Evolutionary conservation across 768 basidiomycete genomes (phyloP).

Genomic region (Calvatia gigantea): DNA sequence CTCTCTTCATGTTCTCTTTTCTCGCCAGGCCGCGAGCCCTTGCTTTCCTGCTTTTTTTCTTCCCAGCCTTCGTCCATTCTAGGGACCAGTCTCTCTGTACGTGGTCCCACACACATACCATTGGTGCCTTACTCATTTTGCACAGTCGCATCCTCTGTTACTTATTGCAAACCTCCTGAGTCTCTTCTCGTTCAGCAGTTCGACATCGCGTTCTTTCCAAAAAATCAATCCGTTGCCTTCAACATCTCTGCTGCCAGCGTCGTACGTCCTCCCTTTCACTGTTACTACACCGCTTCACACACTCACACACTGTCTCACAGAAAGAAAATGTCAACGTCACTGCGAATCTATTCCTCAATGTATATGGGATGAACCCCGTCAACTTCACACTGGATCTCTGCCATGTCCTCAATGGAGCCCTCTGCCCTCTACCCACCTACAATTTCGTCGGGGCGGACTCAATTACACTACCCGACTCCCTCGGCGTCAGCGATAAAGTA

Average conservation of each 20-base stretch:
- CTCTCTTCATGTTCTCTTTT: constrained; percentile 53
- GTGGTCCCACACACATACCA: constrained; percentile 24
- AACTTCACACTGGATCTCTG: constrained; percentile 90
- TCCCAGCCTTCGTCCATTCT: constrained; percentile 36
- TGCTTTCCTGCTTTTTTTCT: constrained; percentile 37
- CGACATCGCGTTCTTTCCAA: constrained; percentile 65
- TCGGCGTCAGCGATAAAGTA: constrained; percentile 53
- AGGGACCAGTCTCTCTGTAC: constrained; percentile 58
- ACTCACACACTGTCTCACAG: constrained; percentile 33
- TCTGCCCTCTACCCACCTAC: constrained; percentile 81
- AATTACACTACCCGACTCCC: constrained; percentile 56
- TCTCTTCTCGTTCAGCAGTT: constrained; percentile 77
- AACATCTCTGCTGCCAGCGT: constrained; percentile 86
- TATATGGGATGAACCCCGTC: constrained; percentile 81
- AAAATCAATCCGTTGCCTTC: constrained; percentile 75
- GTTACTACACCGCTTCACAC: constrained; percentile 7
- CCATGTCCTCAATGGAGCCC: constrained; percentile 65
- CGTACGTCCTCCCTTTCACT: constrained; percentile 43
- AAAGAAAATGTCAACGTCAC: constrained; percentile 75
- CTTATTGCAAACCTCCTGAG: constrained; percentile 81
- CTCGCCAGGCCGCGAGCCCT: constrained; percentile 78
- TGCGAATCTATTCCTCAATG: constrained; percentile 78
- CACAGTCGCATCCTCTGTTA: constrained; percentile 82
- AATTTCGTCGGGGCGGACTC: constrained; percentile 85
- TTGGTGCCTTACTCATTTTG: constrained; percentile 12